Evolutionary conservation across 305 asterid genomes (phyloP).

Genomic region (Caryopteris hybrid): DNA sequence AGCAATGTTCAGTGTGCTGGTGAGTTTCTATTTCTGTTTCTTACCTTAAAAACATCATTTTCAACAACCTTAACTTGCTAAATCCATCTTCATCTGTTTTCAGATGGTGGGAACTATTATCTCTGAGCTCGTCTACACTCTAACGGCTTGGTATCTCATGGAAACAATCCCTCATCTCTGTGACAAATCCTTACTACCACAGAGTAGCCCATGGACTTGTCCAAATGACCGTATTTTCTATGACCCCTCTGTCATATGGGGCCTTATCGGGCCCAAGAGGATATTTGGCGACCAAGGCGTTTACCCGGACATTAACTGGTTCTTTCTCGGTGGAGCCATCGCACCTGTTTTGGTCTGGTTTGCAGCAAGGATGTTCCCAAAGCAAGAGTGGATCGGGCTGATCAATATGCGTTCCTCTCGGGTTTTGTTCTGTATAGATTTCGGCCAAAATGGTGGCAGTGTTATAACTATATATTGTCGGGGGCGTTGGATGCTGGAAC

Average conservation of each 20-base stretch:
- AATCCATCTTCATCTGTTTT: too few relatives aligned
- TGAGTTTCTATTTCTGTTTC: too few relatives aligned
- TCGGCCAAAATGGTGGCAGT: conserved; percentile 38
- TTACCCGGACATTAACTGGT: conserved; percentile 47
- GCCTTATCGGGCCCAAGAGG: conserved; percentile 47
- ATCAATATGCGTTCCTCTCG: conserved; percentile 42
- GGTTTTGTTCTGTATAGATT: conserved; percentile 33
- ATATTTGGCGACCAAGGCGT: conserved; percentile 53
- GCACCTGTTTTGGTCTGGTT: conserved; percentile 46
- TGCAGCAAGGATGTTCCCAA: conserved; percentile 30
- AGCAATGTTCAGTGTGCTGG: conserved; percentile 65
- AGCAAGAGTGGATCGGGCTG: conserved; percentile 39
- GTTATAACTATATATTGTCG: conserved; percentile 46
- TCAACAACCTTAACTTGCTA: too few relatives aligned
- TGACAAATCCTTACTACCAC: conserved; percentile 22
- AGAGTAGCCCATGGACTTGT: conserved; percentile 54
- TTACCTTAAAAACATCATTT: too few relatives aligned
- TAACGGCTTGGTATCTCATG: conserved; percentile 49
- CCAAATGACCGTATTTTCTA: conserved; percentile 42
- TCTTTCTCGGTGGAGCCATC: conserved; percentile 53
- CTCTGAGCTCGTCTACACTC: conserved; percentile 23
- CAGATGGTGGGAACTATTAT: conserved; percentile 42
- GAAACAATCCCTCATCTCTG: conserved; percentile 31
- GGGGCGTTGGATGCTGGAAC: conserved; percentile 61
- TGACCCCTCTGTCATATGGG: conserved; percentile 63